phyloP scores from a whole-genome alignment of 2,329 filamentous ascomycete genomes.

The Trichoderma guizhouense region DNA sequence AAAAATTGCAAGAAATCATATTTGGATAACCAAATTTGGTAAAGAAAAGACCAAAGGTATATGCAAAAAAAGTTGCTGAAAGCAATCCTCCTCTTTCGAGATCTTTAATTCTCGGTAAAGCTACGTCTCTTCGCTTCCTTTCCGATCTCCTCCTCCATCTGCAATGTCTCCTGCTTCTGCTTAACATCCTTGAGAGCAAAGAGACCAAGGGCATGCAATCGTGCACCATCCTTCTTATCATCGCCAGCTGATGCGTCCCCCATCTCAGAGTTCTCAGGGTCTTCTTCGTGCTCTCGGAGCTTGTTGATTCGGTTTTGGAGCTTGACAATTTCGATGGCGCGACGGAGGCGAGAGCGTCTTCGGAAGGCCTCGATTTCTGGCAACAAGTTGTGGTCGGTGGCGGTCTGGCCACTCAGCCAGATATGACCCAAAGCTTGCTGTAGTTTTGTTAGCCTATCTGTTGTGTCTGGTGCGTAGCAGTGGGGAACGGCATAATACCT shows the following conservation, averaged over 20 bases:
- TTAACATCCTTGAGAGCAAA: constrained; percentile 38
- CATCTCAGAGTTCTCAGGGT: constrained; percentile 70
- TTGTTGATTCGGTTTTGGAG: constrained; percentile 36
- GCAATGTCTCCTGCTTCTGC: constrained; percentile 73
- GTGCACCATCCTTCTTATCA: constrained; percentile 73
- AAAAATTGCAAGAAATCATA: not conserved
- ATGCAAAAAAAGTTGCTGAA: not conserved
- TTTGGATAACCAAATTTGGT: not conserved
- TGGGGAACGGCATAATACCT: constrained; percentile 45
- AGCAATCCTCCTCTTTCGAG: constrained; percentile 6
- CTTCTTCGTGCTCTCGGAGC: constrained; percentile 90
- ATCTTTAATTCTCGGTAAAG: constrained; percentile 25
- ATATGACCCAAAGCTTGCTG: constrained; percentile 75
- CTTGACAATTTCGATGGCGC: constrained; percentile 3
- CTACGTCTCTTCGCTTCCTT: constrained; percentile 44
- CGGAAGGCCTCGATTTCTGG: constrained; percentile 65
- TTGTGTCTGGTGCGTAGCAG: not conserved
- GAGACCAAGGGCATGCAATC: constrained; percentile 18
- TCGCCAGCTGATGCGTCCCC: constrained; percentile 60
- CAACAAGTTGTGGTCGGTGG: constrained; percentile 93
- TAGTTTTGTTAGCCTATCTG: not conserved
- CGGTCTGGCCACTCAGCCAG: constrained; percentile 89
- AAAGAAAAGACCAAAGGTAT: not conserved
- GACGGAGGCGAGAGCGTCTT: not conserved
- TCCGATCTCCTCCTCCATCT: constrained; percentile 58